These are phyloP conservation scores for Podospora australis DNA, from an alignment of 495 filamentous ascomycete species.

Conservation along the genomic window DNA sequence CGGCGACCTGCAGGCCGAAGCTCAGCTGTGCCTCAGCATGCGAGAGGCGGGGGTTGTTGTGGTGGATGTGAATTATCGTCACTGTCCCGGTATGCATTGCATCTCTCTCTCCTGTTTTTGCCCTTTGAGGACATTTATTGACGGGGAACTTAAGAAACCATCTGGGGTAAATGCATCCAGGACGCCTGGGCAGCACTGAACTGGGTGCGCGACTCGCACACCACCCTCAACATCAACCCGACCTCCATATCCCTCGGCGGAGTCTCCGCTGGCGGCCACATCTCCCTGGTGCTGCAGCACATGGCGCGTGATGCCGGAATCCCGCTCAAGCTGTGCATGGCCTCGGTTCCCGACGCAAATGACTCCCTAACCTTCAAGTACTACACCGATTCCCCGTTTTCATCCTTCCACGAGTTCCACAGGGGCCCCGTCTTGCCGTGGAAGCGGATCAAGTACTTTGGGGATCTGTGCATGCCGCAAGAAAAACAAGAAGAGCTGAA, in stretches of 20 bases:
- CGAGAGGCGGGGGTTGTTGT: constrained; percentile 37
- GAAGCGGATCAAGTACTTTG: constrained; percentile 43
- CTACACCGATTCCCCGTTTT: constrained; percentile 39
- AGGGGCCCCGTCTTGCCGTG: constrained; percentile 42
- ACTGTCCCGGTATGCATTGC: constrained; percentile 36
- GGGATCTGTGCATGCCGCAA: constrained; percentile 23
- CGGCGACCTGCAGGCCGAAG: constrained; percentile 41
- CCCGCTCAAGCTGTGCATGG: constrained; percentile 35
- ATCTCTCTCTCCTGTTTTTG: too few species aligned
- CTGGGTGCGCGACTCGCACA: constrained; percentile 32
- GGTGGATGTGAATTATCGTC: constrained; percentile 49
- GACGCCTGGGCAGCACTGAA: constrained; percentile 41
- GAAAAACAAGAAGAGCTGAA: constrained; percentile 16
- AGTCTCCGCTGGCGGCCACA: constrained; percentile 44
- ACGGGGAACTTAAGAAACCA: too few species aligned
- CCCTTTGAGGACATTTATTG: too few species aligned
- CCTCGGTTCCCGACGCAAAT: constrained; percentile 37
- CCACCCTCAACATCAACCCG: constrained; percentile 35
- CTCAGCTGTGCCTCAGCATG: constrained; percentile 39
- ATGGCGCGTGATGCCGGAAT: constrained; percentile 43
- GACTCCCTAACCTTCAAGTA: constrained; percentile 33
- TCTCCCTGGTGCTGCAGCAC: constrained; percentile 41
- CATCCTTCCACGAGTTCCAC: constrained; percentile 39
- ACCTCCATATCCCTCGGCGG: constrained; percentile 44
- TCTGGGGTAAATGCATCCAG: constrained; percentile 41